Percentiles rank a stretch among this genome's conserved stretches.
Conservation (phyloP, 2,329 filamentous ascomycete genomes). For the Colletotrichum trifolii region DNA sequence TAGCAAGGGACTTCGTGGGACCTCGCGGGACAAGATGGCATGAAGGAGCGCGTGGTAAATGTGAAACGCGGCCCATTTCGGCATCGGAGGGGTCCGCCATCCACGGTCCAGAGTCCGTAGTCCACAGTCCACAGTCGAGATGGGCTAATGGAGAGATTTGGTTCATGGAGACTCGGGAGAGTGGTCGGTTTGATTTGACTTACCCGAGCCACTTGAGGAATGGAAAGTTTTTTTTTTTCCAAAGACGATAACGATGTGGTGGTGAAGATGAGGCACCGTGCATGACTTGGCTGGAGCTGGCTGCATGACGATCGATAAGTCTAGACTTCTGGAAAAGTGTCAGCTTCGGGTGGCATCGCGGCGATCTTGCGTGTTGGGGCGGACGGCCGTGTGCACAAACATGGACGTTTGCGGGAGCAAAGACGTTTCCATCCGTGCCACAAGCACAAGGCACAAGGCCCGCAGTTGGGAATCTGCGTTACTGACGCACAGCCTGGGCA, state of each 20-base stretch:
- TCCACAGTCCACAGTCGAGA: not conserved
- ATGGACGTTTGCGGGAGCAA: conserved; percentile 23
- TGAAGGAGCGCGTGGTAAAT: conserved; percentile 33
- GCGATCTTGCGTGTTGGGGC: conserved; percentile 6
- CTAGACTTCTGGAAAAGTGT: not conserved
- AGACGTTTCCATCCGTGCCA: conserved; percentile 34
- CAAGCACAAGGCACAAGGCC: not conserved
- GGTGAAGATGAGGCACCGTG: not conserved
- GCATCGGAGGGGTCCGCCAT: conserved; percentile 25
- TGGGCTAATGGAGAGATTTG: conserved; percentile 19
- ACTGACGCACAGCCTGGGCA: not conserved
- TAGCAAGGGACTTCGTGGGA: conserved; percentile 23
- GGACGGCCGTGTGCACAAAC: conserved; percentile 1
- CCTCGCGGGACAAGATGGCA: conserved; percentile 27
- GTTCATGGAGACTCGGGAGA: not conserved
- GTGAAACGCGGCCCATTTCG: conserved; percentile 35
- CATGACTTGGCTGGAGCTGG: conserved; percentile 5
- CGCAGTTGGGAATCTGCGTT: conserved; percentile 7
- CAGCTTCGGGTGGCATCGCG: conserved; percentile 14
- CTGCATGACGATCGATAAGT: conserved; percentile 9
- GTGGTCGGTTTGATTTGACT: not conserved
- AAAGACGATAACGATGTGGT: not conserved
- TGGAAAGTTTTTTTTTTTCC: not conserved
- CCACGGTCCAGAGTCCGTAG: conserved; percentile 18
- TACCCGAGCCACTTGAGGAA: not conserved